Evolutionary conservation across 1,139 yeast genomes (phyloP).

Genomic region (Diutina ranongensis): DNA sequence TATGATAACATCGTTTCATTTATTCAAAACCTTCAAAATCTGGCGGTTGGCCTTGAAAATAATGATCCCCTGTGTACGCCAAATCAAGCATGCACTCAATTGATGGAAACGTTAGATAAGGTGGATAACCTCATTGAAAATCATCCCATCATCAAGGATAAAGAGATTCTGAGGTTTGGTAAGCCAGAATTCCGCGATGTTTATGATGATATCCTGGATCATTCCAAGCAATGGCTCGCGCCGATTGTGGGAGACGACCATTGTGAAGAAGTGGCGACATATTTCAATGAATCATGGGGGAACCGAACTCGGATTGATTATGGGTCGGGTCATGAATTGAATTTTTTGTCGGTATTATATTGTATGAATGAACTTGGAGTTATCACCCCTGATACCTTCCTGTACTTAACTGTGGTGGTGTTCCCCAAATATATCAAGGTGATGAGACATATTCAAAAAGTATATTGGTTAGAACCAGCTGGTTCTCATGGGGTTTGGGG

Average conservation of each 20-base stretch:
- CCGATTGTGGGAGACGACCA: not conserved
- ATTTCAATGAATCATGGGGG: conserved; percentile 72
- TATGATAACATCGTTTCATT: conserved; percentile 42
- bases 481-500: conserved; percentile 98
- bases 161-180: conserved; percentile 75
- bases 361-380: conserved; percentile 34
- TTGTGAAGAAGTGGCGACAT: conserved; percentile 31
- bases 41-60: conserved; percentile 57
- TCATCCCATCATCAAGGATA: conserved; percentile 62
- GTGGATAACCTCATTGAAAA: conserved; percentile 33
- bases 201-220: conserved; percentile 51
- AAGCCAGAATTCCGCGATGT: conserved; percentile 80
- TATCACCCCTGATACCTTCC: not conserved
- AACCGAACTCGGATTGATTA: conserved; percentile 80
- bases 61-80: conserved; percentile 24
- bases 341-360: conserved; percentile 61
- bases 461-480: conserved; percentile 76
- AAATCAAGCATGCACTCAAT: conserved; percentile 18
- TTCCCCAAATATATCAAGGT: conserved; percentile 48
- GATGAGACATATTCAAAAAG: conserved; percentile 37
- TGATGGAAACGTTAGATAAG: conserved; percentile 31
- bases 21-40: conserved; percentile 44
- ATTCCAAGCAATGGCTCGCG: not conserved
- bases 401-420: conserved; percentile 43
- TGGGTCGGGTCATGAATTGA: conserved; percentile 95